These are phyloP conservation scores for Acanthamoeba sp. DNA, from an alignment of 208 protist genomes.

Conservation along the genomic window DNA sequence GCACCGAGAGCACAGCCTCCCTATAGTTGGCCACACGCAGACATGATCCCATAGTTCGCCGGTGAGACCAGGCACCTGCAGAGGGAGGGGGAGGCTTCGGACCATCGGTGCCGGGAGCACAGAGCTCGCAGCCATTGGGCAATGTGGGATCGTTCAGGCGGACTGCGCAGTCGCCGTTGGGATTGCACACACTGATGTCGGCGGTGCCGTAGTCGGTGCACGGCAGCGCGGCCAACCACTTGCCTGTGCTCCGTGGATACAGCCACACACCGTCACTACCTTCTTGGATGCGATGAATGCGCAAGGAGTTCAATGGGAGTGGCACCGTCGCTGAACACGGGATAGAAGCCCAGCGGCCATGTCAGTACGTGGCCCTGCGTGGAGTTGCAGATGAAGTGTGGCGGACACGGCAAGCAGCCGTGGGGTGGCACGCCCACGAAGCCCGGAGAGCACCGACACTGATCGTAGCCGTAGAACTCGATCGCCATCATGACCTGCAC, in stretches of 20 bases:
- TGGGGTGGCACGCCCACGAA: background rate
- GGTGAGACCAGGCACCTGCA: background rate
- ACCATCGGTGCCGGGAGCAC: background rate
- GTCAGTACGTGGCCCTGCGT: background rate
- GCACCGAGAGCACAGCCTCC: background rate
- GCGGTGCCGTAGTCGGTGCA: background rate
- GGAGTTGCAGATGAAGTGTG: background rate
- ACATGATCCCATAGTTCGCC: background rate
- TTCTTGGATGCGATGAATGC: no score
- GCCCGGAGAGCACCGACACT: background rate
- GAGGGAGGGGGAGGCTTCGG: background rate
- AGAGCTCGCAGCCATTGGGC: background rate
- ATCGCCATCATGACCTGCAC: background rate
- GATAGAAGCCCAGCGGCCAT: background rate
- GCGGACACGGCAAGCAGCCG: background rate
- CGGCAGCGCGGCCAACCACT: background rate
- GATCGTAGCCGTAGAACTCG: slow-evolving; percentile 1
- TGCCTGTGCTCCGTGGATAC: background rate
- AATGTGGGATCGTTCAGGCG: background rate
- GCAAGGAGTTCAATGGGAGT: background rate
- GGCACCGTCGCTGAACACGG: background rate
- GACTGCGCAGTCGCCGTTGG: background rate
- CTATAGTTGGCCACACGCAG: no score
- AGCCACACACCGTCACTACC: background rate
- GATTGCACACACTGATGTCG: background rate